Conservation (phyloP, 2,329 filamentous ascomycete genomes). For the Fusarium beomiforme region DNA sequence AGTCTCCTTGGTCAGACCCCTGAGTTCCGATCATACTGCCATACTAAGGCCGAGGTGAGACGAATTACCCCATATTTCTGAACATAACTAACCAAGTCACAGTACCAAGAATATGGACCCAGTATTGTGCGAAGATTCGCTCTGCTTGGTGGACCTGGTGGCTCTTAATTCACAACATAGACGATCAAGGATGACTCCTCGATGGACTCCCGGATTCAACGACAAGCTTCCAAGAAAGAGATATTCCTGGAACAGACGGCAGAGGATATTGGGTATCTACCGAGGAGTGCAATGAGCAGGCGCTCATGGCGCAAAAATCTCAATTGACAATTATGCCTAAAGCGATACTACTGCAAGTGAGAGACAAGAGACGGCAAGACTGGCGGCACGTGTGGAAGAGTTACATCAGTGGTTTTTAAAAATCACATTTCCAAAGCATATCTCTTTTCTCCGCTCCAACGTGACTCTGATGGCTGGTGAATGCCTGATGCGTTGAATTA, state of each 20-base stretch:
- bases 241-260: neutral
- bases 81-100: constrained; percentile 31
- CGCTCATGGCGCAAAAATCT: constrained; percentile 36
- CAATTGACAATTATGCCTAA: constrained; percentile 39
- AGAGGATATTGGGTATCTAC: neutral
- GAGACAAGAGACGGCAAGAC: constrained; percentile 17
- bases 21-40: constrained; percentile 98
- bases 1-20: constrained; percentile 96
- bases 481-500: constrained; percentile 16
- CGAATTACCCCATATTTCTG: neutral
- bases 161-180: constrained; percentile 62
- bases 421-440: constrained; percentile 12
- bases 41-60: constrained; percentile 82
- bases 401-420: constrained; percentile 36
- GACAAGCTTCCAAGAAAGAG: neutral
- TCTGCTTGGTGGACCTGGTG: constrained; percentile 89
- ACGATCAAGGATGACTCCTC: constrained; percentile 27
- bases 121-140: constrained; percentile 96
- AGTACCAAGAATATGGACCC: constrained; percentile 96
- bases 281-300: constrained; percentile 27
- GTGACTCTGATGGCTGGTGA: neutral
- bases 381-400: constrained; percentile 28
- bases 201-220: constrained; percentile 12
- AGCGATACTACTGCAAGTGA: constrained; percentile 32
- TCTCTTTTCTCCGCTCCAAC: constrained; percentile 9